Evolutionary conservation across 2,329 filamentous ascomycete species (phyloP).

Genomic region (Macrophomina pseudophaseolina): DNA sequence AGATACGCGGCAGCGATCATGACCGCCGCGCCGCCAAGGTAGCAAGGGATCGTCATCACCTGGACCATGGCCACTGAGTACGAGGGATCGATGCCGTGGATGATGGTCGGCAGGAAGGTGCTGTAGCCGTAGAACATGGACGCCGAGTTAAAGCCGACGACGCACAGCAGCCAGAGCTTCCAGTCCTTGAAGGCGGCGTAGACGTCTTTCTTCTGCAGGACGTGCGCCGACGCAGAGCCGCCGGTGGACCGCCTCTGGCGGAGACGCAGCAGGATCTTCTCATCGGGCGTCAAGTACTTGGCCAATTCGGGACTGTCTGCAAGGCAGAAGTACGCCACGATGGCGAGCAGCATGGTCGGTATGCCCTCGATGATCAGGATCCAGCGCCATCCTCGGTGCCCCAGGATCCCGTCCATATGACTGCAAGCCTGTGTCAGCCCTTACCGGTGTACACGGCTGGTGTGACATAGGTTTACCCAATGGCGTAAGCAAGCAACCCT

Average conservation of each 20-base stretch:
- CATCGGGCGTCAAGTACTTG: slow-evolving; percentile 63
- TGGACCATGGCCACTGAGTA: slow-evolving; percentile 72
- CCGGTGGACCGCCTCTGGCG: slow-evolving; percentile 58
- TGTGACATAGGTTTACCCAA: neutral
- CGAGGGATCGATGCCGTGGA: slow-evolving; percentile 66
- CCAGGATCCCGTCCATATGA: slow-evolving; percentile 70
- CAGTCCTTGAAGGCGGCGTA: slow-evolving; percentile 71
- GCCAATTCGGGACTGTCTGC: slow-evolving; percentile 71
- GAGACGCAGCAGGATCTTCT: slow-evolving; percentile 62
- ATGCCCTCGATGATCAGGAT: slow-evolving; percentile 69
- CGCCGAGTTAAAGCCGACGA: slow-evolving; percentile 74
- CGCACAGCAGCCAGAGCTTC: slow-evolving; percentile 74
- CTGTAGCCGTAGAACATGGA: slow-evolving; percentile 81
- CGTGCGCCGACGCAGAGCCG: slow-evolving; percentile 54
- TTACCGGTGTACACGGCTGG: neutral
- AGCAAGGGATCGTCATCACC: slow-evolving; percentile 79
- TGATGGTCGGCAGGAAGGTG: slow-evolving; percentile 80
- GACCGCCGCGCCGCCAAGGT: slow-evolving; percentile 71
- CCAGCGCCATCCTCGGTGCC: slow-evolving; percentile 72
- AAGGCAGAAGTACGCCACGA: slow-evolving; percentile 62
- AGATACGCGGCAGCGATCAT: slow-evolving; percentile 71
- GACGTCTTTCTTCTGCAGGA: slow-evolving; percentile 68
- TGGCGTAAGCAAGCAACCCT: slow-evolving; percentile 72
- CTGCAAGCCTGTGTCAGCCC: slow-evolving; percentile 55
- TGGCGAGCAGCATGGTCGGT: slow-evolving; percentile 59